A percentile compares a stretch with the other conserved stretches of the same genome.
phyloP scores from a whole-genome alignment of 805 yeast genomes.

The Nakazawaea anatomiae region DNA sequence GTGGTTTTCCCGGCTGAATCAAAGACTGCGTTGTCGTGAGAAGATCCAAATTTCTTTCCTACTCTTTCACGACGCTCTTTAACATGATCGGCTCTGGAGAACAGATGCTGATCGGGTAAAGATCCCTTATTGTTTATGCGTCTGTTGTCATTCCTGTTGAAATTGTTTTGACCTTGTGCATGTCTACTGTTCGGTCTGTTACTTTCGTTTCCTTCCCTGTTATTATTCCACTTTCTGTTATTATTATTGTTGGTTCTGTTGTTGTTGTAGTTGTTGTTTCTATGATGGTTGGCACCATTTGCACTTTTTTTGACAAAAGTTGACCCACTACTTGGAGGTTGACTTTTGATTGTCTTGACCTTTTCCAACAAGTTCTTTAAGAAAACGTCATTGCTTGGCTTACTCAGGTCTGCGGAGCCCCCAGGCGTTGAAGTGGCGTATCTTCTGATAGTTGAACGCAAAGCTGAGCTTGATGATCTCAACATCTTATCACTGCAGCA shows the following conservation, averaged over 20 bases:
- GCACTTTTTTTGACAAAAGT: neutral
- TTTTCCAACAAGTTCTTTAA: conserved; percentile 7
- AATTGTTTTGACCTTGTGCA: neutral
- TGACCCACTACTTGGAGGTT: neutral
- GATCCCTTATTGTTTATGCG: neutral
- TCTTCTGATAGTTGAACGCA: neutral
- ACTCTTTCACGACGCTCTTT: conserved; percentile 4
- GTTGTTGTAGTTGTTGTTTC: neutral
- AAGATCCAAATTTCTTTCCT: conserved; percentile 1
- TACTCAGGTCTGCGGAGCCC: neutral
- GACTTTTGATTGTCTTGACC: conserved; percentile 3
- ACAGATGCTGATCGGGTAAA: neutral
- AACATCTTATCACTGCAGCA: neutral
- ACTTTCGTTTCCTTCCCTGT: too few species aligned
- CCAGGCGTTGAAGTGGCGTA: neutral
- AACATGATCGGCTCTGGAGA: neutral
- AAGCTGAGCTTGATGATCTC: neutral
- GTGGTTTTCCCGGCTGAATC: neutral
- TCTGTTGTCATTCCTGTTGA: neutral
- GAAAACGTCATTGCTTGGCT: neutral
- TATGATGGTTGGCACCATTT: neutral
- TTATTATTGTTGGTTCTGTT: neutral
- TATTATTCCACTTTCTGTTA: neutral
- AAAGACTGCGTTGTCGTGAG: neutral
- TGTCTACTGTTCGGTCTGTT: too few species aligned